Evolutionary conservation across 1,284 basidiomycete species (phyloP), one percentile per base, ranked within the genome.

Genomic region (Takashimella koratensis): DNA sequence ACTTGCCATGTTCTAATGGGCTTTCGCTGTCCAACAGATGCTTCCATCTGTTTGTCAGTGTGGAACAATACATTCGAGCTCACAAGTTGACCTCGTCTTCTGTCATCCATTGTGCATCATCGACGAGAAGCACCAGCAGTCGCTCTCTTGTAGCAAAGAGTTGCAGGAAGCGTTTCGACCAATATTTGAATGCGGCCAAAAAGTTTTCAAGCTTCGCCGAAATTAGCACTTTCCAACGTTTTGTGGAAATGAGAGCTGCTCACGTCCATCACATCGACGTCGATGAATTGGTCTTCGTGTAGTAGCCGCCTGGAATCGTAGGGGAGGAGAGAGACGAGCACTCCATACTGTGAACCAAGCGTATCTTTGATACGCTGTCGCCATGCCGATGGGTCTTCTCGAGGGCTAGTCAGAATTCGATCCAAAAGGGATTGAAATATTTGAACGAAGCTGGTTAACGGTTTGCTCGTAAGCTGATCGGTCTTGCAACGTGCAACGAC

Each of bases 41-140:
- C 30, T 36, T 36, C 30, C 30, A 36, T 16, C 30, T 36, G 30
- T 16, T 16, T 16, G 30, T 36, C 30, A 36, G 30, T 36, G 30
- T 36, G 30, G 10, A 8, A 36, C 16, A 8, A 16, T 36, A 36
- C 16, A 36, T 8, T 36, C 16, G 16, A 8, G 30, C 30, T 36
- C 57, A 69, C 43, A 70, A 51, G 2, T 60, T 56, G 2, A 64
- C 49, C 45, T 74, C 70, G 16, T 67, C 66, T 2, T 50, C 42
- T 0, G 62, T 54, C 22, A 71, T 56, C 71, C 73, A 75, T 47
- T 76, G 73, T 3, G 64, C 59, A 47, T 76, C 72, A 54, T 75
- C 73, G 19, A 76, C 36, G 10, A 71, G 27, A 8, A 75, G 56
- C 2, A 76, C 51, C 10, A 76, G 56, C 0, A 73, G 74, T 3